Percentiles rank a stretch among this genome's conserved stretches.
phyloP scores from a whole-genome alignment of 2,329 filamentous ascomycete genomes.

The Byssoonygena ceratinophila region DNA sequence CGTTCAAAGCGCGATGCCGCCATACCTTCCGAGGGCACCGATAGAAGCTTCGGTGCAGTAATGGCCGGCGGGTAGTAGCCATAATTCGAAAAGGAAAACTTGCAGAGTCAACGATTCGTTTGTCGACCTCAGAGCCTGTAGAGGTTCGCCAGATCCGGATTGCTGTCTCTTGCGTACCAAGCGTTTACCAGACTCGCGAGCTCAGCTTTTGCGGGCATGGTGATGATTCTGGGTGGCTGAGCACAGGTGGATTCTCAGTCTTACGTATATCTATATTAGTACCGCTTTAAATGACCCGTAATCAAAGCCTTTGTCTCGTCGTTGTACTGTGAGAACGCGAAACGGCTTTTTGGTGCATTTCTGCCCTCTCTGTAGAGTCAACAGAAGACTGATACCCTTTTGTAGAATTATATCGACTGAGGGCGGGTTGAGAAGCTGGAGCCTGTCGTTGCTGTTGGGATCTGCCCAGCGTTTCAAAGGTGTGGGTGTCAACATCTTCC shows the following conservation, averaged over 20 bases:
- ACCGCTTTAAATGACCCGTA: no score
- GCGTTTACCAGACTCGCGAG: background rate
- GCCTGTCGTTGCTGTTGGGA: constrained; percentile 3
- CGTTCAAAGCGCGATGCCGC: background rate
- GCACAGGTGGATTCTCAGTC: background rate
- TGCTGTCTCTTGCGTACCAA: background rate
- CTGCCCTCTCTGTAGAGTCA: no score
- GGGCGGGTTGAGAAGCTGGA: background rate
- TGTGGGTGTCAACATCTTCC: constrained; percentile 5
- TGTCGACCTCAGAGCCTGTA: background rate
- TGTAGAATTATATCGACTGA: background rate
- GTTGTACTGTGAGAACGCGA: no score
- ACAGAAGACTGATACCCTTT: no score
- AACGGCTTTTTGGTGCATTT: no score
- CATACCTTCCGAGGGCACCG: background rate
- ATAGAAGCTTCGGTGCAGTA: background rate
- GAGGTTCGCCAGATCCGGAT: background rate
- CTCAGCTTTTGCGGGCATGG: background rate
- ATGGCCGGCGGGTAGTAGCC: background rate
- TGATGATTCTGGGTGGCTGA: background rate
- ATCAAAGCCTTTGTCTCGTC: no score
- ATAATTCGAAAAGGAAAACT: background rate
- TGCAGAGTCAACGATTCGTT: background rate
- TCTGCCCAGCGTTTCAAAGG: constrained; percentile 12
- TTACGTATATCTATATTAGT: no score